Evolutionary conservation across 169 alveolate species (phyloP), one percentile per base, ranked within the genome.

Genomic region (Babesia ovis): DNA sequence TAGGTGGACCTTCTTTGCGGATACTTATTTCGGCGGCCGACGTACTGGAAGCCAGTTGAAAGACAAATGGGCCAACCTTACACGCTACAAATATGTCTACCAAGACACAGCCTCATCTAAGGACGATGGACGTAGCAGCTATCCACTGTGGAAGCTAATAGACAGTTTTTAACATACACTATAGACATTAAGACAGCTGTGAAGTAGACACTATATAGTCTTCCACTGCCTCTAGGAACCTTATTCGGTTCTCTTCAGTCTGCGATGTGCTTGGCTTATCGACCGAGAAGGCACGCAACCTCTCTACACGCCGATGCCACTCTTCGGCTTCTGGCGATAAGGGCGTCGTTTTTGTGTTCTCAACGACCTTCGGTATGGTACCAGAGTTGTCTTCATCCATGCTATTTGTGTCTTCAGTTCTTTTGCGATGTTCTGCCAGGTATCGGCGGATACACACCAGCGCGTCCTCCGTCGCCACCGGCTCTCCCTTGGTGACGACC

Each of bases 31-130:
- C 45, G 51, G 62, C 31, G 85, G 85, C 20, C 71, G 43, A 4
- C 23, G 43, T 42, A 68, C 89, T 0, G 80, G 69, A 4, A 12
- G 23, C 41, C 89, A 81, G 42, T 84, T 81, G 16, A 70, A 72
- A 70, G 89, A 81, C 75, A 81, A 81, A 57, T 81, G 89, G 89
- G 25, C 34, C 29, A 81, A 81, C 58, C 58, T 81, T 29, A 27
- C 22, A 43, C 79, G 85, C 23, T 81, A 60, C 75, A 41, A 57
- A 46, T 73, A 81, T 45, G 85, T 81, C 0, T 37, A 62, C 46
- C 69, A 37, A 56, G 66, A 41, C 31, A 27, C 22, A 34, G 39
- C 34, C 39, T 75, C 59, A 14, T 14, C 42, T 20, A 23, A 25
- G 3, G 51, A 11, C 27, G 41, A 1, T 5, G 12, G n/a, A 11